Percentiles rank a stretch among this genome's conserved stretches.
Conservation (phyloP, 192 early-diverging fungal species). For the Phlyctochytrium arcticum region DNA sequence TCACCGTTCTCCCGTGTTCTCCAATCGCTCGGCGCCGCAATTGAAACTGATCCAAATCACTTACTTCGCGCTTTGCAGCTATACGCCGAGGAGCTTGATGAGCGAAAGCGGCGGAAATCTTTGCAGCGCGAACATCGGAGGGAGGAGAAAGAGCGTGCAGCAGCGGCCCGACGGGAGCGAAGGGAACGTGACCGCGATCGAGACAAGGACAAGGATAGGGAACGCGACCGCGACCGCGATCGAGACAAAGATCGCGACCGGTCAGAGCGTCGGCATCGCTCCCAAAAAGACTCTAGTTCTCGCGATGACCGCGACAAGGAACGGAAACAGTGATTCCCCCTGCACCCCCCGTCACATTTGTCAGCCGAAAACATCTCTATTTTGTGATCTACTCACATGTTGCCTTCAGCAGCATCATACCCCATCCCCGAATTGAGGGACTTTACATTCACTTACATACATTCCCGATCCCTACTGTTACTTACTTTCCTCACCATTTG, state of each 20-base stretch:
- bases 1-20: conserved; percentile 55
- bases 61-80: conserved; percentile 62
- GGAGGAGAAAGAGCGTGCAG: neutral
- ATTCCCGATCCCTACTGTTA: too few relatives aligned
- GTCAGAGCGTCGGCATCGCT: too few relatives aligned
- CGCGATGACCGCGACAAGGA: too few relatives aligned
- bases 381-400: too few relatives aligned
- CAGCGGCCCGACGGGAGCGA: neutral
- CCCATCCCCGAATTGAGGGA: too few relatives aligned
- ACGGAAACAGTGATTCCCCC: too few relatives aligned
- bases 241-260: neutral
- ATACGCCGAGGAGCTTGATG: conserved; percentile 41
- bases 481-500: too few relatives aligned
- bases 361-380: too few relatives aligned
- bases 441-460: too few relatives aligned
- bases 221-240: neutral
- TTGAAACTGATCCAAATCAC: conserved; percentile 56
- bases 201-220: neutral
- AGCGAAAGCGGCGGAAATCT: conserved; percentile 7
- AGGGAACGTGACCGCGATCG: neutral
- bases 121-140: neutral
- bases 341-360: too few relatives aligned
- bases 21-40: conserved; percentile 53
- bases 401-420: too few relatives aligned
- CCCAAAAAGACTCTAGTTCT: too few relatives aligned